Evolutionary conservation across 305 asterid genomes (phyloP).

Genomic region (Fraxinus ornus): DNA sequence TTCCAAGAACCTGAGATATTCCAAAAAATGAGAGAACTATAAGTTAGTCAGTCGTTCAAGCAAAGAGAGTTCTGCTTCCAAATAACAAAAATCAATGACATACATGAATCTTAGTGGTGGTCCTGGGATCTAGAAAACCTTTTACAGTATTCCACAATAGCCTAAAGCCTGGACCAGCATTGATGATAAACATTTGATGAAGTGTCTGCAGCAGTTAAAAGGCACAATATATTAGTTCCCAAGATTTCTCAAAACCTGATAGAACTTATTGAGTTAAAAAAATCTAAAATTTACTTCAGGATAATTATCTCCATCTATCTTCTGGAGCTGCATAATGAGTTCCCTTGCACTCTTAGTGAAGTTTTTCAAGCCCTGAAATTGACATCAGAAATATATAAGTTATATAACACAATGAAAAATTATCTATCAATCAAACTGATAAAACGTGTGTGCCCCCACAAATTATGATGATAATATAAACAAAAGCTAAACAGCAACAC

Average conservation of each 20-base stretch:
- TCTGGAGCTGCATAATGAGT: constrained; percentile 79
- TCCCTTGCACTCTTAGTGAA: constrained; percentile 80
- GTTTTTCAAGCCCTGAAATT: constrained; percentile 78
- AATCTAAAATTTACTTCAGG: constrained; percentile 65
- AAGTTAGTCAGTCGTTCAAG: not conserved
- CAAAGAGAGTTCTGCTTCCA: not conserved
- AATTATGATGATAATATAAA: constrained; percentile 11
- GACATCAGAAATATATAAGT: not conserved
- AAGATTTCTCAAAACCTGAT: constrained; percentile 18
- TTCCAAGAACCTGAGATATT: constrained; percentile 73
- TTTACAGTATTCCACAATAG: constrained; percentile 84
- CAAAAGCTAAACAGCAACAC: constrained; percentile 28
- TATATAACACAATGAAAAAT: not conserved
- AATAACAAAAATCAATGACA: constrained; percentile 21
- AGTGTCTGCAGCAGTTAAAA: constrained; percentile 67
- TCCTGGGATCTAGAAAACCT: constrained; percentile 86
- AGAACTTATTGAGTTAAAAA: not conserved
- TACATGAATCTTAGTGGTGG: constrained; percentile 95
- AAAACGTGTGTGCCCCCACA: constrained; percentile 6
- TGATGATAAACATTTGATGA: constrained; percentile 93
- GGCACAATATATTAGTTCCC: constrained; percentile 5
- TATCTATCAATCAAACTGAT: not conserved
- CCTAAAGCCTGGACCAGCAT: constrained; percentile 92
- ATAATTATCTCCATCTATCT: constrained; percentile 89
- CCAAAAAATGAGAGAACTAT: constrained; percentile 25